A percentile compares a stretch with the other conserved stretches of the same genome.
Conservation (phyloP, 1,284 basidiomycete genomes). For the Puccinia triticina region DNA sequence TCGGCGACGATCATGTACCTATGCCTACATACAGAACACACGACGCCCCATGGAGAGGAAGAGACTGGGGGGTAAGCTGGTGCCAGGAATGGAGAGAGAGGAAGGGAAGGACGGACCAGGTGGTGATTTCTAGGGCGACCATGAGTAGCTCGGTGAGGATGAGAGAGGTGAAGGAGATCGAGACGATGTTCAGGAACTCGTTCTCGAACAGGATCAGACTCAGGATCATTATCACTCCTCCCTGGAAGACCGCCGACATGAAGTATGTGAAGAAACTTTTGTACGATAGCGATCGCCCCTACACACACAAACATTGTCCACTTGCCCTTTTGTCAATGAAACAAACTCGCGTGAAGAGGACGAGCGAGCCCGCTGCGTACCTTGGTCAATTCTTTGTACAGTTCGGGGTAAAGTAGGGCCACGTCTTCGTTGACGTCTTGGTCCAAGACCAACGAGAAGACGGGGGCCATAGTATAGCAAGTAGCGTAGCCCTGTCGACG, state of each 20-base stretch:
- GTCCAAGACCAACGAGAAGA: slow-evolving; percentile 94
- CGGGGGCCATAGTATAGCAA: slow-evolving; percentile 96
- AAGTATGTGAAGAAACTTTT: slow-evolving; percentile 99
- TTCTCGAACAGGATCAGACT: slow-evolving; percentile 94
- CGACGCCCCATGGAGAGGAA: not conserved
- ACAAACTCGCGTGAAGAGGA: not conserved
- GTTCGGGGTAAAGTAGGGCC: slow-evolving; percentile 90
- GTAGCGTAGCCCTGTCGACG: slow-evolving; percentile 79
- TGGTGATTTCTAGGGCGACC: slow-evolving; percentile 96
- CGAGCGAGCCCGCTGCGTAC: no score
- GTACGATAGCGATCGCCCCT: slow-evolving; percentile 88
- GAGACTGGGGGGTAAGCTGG: not conserved
- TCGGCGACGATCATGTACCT: slow-evolving; percentile 93
- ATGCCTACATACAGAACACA: slow-evolving; percentile 68
- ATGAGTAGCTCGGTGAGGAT: slow-evolving; percentile 98
- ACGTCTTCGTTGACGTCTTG: slow-evolving; percentile 94
- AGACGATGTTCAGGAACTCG: slow-evolving; percentile 96
- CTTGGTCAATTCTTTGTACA: slow-evolving; percentile 97
- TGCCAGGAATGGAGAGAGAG: not conserved
- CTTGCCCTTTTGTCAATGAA: not conserved
- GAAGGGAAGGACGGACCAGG: slow-evolving; percentile 67
- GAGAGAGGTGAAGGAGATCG: slow-evolving; percentile 95
- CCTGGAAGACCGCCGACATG: slow-evolving; percentile 97
- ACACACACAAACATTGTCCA: not conserved
- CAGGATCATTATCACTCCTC: slow-evolving; percentile 97